These are phyloP conservation scores for Nasturtium officinale DNA, from an alignment of 345 rosid genomes.

Conservation along the genomic window DNA sequence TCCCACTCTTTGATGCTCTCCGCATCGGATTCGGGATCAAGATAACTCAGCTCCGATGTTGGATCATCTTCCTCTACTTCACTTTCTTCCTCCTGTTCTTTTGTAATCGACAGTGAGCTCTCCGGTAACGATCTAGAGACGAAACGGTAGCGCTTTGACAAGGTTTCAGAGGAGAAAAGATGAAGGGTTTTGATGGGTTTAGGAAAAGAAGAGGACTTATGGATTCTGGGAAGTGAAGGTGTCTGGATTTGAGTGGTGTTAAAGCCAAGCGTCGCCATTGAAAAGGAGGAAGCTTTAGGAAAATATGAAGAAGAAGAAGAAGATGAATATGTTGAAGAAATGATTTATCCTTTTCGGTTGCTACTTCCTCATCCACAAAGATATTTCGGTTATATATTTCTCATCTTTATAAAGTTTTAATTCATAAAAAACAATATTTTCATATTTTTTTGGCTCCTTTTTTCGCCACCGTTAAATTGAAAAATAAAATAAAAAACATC, in stretches of 20 bases:
- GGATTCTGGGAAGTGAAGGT: constrained; percentile 46
- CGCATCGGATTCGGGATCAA: constrained; percentile 78
- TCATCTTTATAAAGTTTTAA: not conserved
- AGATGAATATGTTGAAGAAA: constrained; percentile 8
- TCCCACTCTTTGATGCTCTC: constrained; percentile 83
- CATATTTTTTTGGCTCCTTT: not conserved
- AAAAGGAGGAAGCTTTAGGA: constrained; percentile 38
- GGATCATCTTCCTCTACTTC: constrained; percentile 66
- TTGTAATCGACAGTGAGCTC: constrained; percentile 59
- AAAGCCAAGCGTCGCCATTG: constrained; percentile 83
- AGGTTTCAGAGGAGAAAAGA: constrained; percentile 35
- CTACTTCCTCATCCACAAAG: constrained; percentile 47
- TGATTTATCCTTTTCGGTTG: constrained; percentile 37
- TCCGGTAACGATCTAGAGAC: constrained; percentile 47
- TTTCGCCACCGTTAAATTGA: not conserved
- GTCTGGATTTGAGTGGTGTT: constrained; percentile 60
- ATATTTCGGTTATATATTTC: not conserved
- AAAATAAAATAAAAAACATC: too few relatives aligned
- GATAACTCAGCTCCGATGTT: constrained; percentile 70
- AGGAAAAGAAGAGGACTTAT: constrained; percentile 41
- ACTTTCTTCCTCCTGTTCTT: constrained; percentile 49
- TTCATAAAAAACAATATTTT: not conserved
- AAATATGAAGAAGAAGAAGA: constrained; percentile 11
- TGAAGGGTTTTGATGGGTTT: constrained; percentile 45
- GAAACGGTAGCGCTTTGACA: constrained; percentile 44